Evolutionary conservation across 768 basidiomycete species (phyloP).

Genomic region (Cystofilobasidium bisporidii): DNA sequence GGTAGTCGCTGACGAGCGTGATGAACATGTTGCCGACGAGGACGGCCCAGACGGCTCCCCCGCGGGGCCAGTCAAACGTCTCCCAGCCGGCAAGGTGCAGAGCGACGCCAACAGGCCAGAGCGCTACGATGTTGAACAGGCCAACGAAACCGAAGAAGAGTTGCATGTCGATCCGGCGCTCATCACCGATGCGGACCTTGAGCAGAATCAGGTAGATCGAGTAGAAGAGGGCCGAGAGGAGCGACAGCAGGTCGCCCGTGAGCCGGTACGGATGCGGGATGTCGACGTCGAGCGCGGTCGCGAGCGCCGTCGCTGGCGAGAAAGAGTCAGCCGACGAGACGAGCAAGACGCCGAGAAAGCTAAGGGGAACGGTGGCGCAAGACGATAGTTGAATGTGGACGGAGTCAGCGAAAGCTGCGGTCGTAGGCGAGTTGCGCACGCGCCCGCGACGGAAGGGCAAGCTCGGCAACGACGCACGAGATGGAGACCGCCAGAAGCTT

Average conservation of each 20-base stretch:
- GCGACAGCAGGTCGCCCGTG: slow-evolving; percentile 66
- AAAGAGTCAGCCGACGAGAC: slow-evolving; percentile 80
- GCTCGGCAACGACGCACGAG: slow-evolving; percentile 49
- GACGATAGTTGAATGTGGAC: slow-evolving; percentile 9
- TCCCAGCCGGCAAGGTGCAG: slow-evolving; percentile 68
- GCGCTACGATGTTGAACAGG: slow-evolving; percentile 63
- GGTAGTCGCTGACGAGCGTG: slow-evolving; percentile 55
- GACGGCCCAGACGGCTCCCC: slow-evolving; percentile 45
- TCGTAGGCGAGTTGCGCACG: background rate
- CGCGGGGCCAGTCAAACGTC: slow-evolving; percentile 59
- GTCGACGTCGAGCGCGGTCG: slow-evolving; percentile 29
- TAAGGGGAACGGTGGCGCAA: slow-evolving; percentile 35
- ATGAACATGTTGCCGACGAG: slow-evolving; percentile 51
- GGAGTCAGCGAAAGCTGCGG: background rate
- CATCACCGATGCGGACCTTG: slow-evolving; percentile 71
- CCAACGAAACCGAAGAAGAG: slow-evolving; percentile 27
- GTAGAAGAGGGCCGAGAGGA: slow-evolving; percentile 80
- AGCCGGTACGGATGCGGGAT: slow-evolving; percentile 5
- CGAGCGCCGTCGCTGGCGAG: slow-evolving; percentile 31
- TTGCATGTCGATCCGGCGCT: slow-evolving; percentile 82
- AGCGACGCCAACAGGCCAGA: slow-evolving; percentile 67
- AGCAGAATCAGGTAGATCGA: slow-evolving; percentile 79
- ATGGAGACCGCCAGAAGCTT: slow-evolving; percentile 69
- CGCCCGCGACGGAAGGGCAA: too few species aligned
- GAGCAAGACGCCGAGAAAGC: slow-evolving; percentile 70